phyloP scores from a whole-genome alignment of 805 yeast genomes.

The Nakazawaea pomicola region DNA sequence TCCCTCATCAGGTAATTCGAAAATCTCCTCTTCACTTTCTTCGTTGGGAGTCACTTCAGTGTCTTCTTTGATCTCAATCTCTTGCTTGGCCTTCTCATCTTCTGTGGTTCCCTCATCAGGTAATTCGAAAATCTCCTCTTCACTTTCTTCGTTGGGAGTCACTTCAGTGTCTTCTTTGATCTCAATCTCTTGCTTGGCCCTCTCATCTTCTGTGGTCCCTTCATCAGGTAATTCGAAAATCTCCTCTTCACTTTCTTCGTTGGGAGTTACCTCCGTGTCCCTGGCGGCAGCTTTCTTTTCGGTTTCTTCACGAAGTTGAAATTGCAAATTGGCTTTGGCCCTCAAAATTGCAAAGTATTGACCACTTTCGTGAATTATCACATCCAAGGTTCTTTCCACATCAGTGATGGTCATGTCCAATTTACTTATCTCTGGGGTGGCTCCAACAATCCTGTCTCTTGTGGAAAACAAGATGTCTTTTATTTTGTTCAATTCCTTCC shows the following conservation, averaged over 20 bases:
- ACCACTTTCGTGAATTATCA: slow-evolving; percentile 54
- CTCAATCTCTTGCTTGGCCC: background rate
- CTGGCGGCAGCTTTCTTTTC: background rate
- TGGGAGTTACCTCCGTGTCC: background rate
- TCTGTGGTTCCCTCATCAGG: background rate
- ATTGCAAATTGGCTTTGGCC: slow-evolving; percentile 53
- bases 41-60: background rate
- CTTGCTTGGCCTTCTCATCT: background rate
- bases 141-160: background rate
- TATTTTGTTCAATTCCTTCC: slow-evolving; percentile 56
- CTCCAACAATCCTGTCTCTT: slow-evolving; percentile 45
- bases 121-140: background rate
- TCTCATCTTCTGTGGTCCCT: background rate
- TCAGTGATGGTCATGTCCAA: slow-evolving; percentile 29
- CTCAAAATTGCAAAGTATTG: slow-evolving; percentile 53
- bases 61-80: background rate
- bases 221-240: background rate
- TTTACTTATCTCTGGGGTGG: slow-evolving; percentile 25
- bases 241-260: background rate
- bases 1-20: background rate
- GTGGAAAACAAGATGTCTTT: slow-evolving; percentile 50
- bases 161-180: background rate
- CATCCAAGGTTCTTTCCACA: slow-evolving; percentile 40
- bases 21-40: background rate
- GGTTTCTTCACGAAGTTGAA: slow-evolving; percentile 28